Evolutionary conservation across 352 stramenopile species (phyloP).

Genomic region (Discostella stelligera): DNA sequence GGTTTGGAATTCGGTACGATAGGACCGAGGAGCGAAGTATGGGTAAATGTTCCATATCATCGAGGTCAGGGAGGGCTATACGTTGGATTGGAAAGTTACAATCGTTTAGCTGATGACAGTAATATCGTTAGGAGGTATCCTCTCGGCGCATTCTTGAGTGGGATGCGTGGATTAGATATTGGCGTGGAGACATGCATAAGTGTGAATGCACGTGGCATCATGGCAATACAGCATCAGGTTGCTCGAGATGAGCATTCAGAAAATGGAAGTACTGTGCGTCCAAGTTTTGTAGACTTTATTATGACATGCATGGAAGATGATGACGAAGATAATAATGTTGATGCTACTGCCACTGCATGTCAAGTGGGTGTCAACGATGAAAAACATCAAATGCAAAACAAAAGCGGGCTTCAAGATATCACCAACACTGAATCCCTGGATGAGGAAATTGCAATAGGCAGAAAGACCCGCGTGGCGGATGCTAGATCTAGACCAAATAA

Average conservation of each 20-base stretch:
- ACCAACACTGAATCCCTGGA: slow-evolving; percentile 17
- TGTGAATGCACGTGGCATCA: slow-evolving; percentile 73
- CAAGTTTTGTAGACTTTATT: slow-evolving; percentile 58
- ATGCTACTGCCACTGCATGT: not conserved
- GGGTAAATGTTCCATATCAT: slow-evolving; percentile 49
- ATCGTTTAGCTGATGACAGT: slow-evolving; percentile 3
- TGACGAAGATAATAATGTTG: not conserved
- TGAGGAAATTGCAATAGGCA: not conserved
- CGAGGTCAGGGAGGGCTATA: slow-evolving; percentile 35
- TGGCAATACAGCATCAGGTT: slow-evolving; percentile 81
- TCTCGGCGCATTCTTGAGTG: slow-evolving; percentile 48
- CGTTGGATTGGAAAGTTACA: slow-evolving; percentile 49
- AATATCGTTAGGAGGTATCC: slow-evolving; percentile 44
- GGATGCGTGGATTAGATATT: slow-evolving; percentile 70
- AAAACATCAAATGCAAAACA: not conserved
- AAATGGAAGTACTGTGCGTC: slow-evolving; percentile 5
- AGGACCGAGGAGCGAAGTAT: slow-evolving; percentile 55
- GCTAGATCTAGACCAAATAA: slow-evolving; percentile 7
- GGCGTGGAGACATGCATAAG: slow-evolving; percentile 75
- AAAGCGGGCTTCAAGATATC: slow-evolving; percentile 12
- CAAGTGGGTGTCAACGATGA: slow-evolving; percentile 7
- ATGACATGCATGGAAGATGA: slow-evolving; percentile 46
- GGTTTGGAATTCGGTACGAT: slow-evolving; percentile 58
- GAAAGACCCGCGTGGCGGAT: slow-evolving; percentile 1
- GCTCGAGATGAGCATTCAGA: slow-evolving; percentile 20